Conservation (phyloP, 768 basidiomycete genomes). For the Hortiboletus flavorubellus region DNA sequence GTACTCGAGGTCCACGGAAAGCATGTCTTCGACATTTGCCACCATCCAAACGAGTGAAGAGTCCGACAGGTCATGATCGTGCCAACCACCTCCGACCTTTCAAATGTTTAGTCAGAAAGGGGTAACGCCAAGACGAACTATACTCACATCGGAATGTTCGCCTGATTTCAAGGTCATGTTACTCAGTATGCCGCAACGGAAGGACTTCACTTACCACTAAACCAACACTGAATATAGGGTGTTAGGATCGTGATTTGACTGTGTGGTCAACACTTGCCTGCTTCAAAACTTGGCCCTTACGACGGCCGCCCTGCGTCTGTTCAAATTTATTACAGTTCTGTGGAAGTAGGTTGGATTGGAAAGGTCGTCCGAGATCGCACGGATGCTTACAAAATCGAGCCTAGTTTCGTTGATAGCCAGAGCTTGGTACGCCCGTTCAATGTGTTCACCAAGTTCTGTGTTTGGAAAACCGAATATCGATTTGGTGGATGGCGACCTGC, state of each 20-base stretch:
- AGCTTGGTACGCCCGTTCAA: slow-evolving; percentile 66
- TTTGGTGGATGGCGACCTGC: slow-evolving; percentile 40
- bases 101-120: background rate
- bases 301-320: slow-evolving; percentile 49
- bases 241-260: slow-evolving; percentile 3
- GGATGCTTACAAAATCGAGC: slow-evolving; percentile 57
- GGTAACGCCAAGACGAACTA: background rate
- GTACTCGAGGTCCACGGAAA: slow-evolving; percentile 57
- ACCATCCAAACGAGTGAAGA: slow-evolving; percentile 63
- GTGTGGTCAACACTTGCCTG: slow-evolving; percentile 42
- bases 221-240: slow-evolving; percentile 55
- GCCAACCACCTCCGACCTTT: slow-evolving; percentile 70
- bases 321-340: slow-evolving; percentile 63
- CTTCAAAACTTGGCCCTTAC: slow-evolving; percentile 56
- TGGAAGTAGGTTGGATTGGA: background rate
- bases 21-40: slow-evolving; percentile 51
- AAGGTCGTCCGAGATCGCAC: background rate
- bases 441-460: slow-evolving; percentile 54
- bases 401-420: slow-evolving; percentile 66
- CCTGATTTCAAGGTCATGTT: slow-evolving; percentile 20
- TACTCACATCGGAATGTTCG: slow-evolving; percentile 25
- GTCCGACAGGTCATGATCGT: slow-evolving; percentile 65
- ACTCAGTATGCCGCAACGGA: background rate
- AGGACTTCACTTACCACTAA: slow-evolving; percentile 46
- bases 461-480: slow-evolving; percentile 67